Evolutionary conservation across 2,329 filamentous ascomycete genomes (phyloP), one percentile per base, ranked within the genome.

Genomic region (Fusarium oligoseptatum): DNA sequence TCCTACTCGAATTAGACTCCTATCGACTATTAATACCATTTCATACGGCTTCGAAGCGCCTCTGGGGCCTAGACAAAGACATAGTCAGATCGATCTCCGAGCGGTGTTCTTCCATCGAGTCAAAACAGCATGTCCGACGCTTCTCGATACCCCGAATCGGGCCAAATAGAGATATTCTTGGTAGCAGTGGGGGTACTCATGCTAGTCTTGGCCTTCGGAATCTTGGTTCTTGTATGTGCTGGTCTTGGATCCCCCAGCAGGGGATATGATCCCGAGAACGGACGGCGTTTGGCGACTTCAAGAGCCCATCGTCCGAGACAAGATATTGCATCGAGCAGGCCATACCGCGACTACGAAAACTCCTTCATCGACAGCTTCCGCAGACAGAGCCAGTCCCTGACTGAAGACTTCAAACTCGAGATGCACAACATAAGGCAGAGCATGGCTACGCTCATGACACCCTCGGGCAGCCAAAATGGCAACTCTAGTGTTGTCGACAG

Each of bases 151-250:
- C 45, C 80, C 48, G 79, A 82, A n/a, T 71, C 78, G 37, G 79
- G 72, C 64, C 77, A 78, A 50, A 66, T 82, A 39, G 82, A 84
- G 71, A 82, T 84, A 52, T 60, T 80, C 41, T 71, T 83, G 29
- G 71, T 85, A 29, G 81, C 83, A 14, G 66, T 78, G 15, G 79
- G 77, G 14, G 78, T 82, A 52, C 71, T 84, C 39, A 48, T 81
- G 17, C 77, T 84, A 29, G 81, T 83, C 17, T 75, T 73, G 17
- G 69, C 81, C 8, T 74, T 85, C 17, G 77, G 77, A 24, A 67
- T 81, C n/a, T 62, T 83, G 27, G 76, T 84, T 43, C 78, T 81
- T 50, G 69, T 81, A 52, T 79, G 78, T 34, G 68, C 79, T 24
- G 73, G 74, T 9, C 64, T 77, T 29, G 77, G 75, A 36, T 63